Conservation (phyloP, 2,329 filamentous ascomycete species). For the Fusarium sp. region DNA sequence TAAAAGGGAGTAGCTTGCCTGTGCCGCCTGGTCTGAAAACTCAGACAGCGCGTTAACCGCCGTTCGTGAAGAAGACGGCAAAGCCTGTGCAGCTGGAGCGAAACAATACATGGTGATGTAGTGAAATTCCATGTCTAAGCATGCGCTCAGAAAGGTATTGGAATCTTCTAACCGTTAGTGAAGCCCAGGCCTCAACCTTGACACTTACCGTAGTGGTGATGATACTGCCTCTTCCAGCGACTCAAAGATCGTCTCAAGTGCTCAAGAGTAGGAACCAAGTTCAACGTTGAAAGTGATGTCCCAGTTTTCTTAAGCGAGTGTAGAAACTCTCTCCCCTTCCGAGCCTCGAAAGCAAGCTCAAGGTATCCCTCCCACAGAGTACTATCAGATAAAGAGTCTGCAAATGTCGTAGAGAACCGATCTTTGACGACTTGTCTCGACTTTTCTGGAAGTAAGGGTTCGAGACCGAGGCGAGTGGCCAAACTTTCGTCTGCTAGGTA, state of each 20-base stretch:
- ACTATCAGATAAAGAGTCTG: slow-evolving; percentile 16
- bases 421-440: slow-evolving; percentile 28
- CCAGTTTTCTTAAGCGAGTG: slow-evolving; percentile 7
- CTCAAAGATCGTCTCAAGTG: slow-evolving; percentile 7
- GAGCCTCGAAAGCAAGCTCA: slow-evolving; percentile 16
- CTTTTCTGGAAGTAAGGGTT: slow-evolving; percentile 23
- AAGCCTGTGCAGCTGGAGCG: slow-evolving; percentile 10
- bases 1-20: slow-evolving; percentile 17
- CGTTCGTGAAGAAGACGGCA: neutral
- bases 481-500: slow-evolving; percentile 27
- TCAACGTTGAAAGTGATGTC: neutral
- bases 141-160: slow-evolving; percentile 12
- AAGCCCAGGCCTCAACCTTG: too few species aligned
- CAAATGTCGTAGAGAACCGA: slow-evolving; percentile 20
- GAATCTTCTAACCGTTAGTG: neutral
- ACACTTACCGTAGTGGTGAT: slow-evolving; percentile 6
- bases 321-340: slow-evolving; percentile 26
- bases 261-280: slow-evolving; percentile 18
- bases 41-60: neutral
- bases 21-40: slow-evolving; percentile 14
- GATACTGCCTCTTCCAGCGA: slow-evolving; percentile 21
- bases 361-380: slow-evolving; percentile 28
- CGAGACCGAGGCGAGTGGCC: slow-evolving; percentile 18
- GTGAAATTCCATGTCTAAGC: slow-evolving; percentile 21
- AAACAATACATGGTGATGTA: slow-evolving; percentile 27